Evolutionary conservation across 2,329 filamentous ascomycete genomes (phyloP), one percentile per base, ranked within the genome.

Genomic region (Torrubiella hemipterigena): DNA sequence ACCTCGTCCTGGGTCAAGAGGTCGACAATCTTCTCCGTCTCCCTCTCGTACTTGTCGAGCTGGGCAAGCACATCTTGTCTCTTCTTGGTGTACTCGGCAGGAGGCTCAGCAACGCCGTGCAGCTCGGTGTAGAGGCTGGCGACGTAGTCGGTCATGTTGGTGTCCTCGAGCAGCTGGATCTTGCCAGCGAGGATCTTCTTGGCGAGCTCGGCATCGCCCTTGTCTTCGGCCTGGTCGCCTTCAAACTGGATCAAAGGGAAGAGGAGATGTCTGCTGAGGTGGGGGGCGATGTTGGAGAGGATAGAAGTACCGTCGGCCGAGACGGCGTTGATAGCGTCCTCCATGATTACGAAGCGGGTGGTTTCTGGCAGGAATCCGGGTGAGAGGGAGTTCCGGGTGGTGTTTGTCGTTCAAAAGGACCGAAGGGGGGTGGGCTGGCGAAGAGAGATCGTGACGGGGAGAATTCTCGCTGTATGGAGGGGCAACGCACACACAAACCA

Each of bases 121-220:
- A 98, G 75, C 51, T 95, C 82, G 55, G 82, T 81, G 69, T 93
- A 85, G 44, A 98, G 67, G 50, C 80, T 82, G 51, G 87, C 87
- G 33, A 96, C 84, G 56, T 93, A 98, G 61, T 98, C 91, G 50
- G 81, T 91, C 91, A 98, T 98, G 69, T 96, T 95, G 51, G 91
- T 96, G 58, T 86, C 79, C 66, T 93, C 89, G 46, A 98, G 76
- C 36, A 98, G 77, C 62, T 89, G 80, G 58, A 89, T 94, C 61
- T 94, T 94, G 48, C 86, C 77, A 54, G 81, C 75, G 41, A 80
- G 79, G 48, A 93, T 78, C 56, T 87, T 78, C 48, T 67, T 67
- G 34, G 72, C 61, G 58, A 69, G 61, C 23, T 54, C 59, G 39
- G 65, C 63, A 38, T 73, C 65, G 49, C 69, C 72, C 45, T 76